Evolutionary conservation across 1,139 yeast genomes (phyloP).

Genomic region (Ogataea hybrid): DNA sequence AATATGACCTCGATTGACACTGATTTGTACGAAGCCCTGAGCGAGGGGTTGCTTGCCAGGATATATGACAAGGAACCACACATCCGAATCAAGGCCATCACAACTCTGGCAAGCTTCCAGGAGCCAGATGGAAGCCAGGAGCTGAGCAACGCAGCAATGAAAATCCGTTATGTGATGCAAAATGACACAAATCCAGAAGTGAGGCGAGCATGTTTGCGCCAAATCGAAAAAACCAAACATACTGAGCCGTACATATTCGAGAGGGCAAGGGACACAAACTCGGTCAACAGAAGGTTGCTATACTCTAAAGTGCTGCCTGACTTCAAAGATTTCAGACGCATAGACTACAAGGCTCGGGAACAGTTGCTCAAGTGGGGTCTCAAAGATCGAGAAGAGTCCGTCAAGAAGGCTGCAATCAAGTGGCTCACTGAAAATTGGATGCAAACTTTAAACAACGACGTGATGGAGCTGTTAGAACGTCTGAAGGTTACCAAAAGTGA

Average conservation of each 20-base stretch:
- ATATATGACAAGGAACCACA: constrained; percentile 75
- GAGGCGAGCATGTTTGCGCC: constrained; percentile 77
- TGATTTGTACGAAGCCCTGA: constrained; percentile 62
- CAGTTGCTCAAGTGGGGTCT: constrained; percentile 79
- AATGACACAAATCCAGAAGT: constrained; percentile 89
- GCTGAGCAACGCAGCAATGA: constrained; percentile 48
- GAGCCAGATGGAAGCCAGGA: constrained; percentile 43
- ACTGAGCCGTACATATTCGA: constrained; percentile 67
- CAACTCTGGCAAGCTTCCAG: constrained; percentile 79
- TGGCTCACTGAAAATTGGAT: constrained; percentile 77
- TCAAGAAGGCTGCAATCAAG: constrained; percentile 66
- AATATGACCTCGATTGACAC: constrained; percentile 76
- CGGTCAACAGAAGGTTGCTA: constrained; percentile 68
- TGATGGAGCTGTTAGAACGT: constrained; percentile 67
- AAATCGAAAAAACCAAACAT: constrained; percentile 52
- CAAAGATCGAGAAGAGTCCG: constrained; percentile 77
- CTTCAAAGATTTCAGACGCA: constrained; percentile 61
- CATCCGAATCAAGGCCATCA: constrained; percentile 79
- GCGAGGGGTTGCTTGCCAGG: constrained; percentile 60
- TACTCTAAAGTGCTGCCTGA: constrained; percentile 69
- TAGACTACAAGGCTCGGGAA: constrained; percentile 63
- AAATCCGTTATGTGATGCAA: constrained; percentile 55
- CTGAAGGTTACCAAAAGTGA: constrained; percentile 65
- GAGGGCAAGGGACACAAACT: constrained; percentile 78
- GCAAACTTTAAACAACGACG: constrained; percentile 62